These are phyloP conservation scores for Remersonia thermophila DNA, from an alignment of 2,329 filamentous ascomycete genomes.

Conservation along the genomic window DNA sequence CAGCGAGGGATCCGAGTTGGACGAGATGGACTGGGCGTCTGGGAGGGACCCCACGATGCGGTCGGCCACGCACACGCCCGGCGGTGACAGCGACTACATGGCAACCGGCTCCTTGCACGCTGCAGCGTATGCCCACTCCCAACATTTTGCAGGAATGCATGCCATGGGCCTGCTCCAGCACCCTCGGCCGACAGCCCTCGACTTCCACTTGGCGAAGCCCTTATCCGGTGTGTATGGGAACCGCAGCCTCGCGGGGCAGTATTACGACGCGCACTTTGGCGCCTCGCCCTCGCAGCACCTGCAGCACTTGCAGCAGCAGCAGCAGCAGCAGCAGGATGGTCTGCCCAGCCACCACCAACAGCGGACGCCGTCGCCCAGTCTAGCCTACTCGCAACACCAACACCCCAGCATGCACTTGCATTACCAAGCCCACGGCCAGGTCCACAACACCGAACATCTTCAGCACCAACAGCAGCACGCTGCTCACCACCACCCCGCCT, in stretches of 20 bases:
- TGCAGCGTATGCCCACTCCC: slow-evolving; percentile 4
- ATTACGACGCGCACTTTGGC: slow-evolving; percentile 24
- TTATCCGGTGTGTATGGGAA: slow-evolving; percentile 27
- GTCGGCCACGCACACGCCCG: slow-evolving; percentile 21
- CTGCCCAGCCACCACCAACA: slow-evolving; percentile 1
- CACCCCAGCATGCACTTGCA: slow-evolving; percentile 8
- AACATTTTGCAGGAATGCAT: slow-evolving; percentile 8
- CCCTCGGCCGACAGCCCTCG: too few species aligned
- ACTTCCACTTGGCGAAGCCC: slow-evolving; percentile 19
- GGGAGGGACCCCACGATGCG: slow-evolving; percentile 21
- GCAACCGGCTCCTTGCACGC: slow-evolving; percentile 14
- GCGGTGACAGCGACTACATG: slow-evolving; percentile 23
- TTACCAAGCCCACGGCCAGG: too few species aligned
- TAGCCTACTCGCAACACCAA: slow-evolving; percentile 12
- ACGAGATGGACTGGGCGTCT: slow-evolving; percentile 31
- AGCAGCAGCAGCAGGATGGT: slow-evolving; percentile 5
- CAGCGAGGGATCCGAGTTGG: slow-evolving; percentile 32
- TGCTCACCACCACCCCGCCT: slow-evolving; percentile 7
- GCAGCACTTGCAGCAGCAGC: slow-evolving; percentile 13
- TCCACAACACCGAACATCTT: too few species aligned
- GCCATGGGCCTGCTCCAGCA: slow-evolving; percentile 3
- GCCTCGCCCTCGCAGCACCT: slow-evolving; percentile 16
- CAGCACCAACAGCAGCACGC: slow-evolving; percentile 4
- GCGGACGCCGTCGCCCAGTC: slow-evolving; percentile 24
- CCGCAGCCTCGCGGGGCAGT: slow-evolving; percentile 21